phyloP scores from a whole-genome alignment of 805 yeast species.

The Candida sakaeoensis region DNA sequence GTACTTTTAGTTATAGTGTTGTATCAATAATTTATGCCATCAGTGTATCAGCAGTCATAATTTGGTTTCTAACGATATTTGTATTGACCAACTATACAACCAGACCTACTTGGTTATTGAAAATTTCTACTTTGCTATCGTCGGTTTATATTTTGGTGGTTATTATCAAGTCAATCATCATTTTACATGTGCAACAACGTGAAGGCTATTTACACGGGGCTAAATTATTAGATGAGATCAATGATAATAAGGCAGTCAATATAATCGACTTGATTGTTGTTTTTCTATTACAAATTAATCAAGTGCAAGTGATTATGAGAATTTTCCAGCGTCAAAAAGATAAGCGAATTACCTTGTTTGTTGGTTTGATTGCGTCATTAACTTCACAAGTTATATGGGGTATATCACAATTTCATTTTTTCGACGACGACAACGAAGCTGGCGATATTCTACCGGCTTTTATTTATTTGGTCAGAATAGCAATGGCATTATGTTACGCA shows the following conservation, averaged over 20 bases:
- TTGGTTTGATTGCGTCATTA: conserved; percentile 53
- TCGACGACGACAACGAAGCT: conserved; percentile 37
- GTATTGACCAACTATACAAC: conserved; percentile 63
- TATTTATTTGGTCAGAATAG: conserved; percentile 68
- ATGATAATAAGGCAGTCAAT: conserved; percentile 43
- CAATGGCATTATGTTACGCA: conserved; percentile 65
- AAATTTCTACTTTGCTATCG: conserved; percentile 48
- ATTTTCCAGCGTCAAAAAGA: conserved; percentile 66
- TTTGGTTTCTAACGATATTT: conserved; percentile 59
- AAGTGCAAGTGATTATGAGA: conserved; percentile 68
- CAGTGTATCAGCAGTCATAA: conserved; percentile 61
- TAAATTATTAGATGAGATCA: conserved; percentile 41
- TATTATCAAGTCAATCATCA: conserved; percentile 44
- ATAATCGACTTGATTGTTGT: conserved; percentile 57
- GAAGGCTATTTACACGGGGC: conserved; percentile 42
- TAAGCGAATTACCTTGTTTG: conserved; percentile 55
- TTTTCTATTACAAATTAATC: conserved; percentile 57
- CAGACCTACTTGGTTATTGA: conserved; percentile 52
- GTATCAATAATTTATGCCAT: conserved; percentile 61
- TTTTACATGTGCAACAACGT: conserved; percentile 46
- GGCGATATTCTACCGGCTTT: conserved; percentile 68
- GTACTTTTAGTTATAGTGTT: conserved; percentile 51
- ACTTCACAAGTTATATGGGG: conserved; percentile 68
- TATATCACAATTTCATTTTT: conserved; percentile 49
- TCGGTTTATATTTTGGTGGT: conserved; percentile 52